Evolutionary conservation across 202 grass and related monocot genomes (phyloP), one percentile per base, ranked within the genome.

Genomic region (Musa balbisiana): DNA sequence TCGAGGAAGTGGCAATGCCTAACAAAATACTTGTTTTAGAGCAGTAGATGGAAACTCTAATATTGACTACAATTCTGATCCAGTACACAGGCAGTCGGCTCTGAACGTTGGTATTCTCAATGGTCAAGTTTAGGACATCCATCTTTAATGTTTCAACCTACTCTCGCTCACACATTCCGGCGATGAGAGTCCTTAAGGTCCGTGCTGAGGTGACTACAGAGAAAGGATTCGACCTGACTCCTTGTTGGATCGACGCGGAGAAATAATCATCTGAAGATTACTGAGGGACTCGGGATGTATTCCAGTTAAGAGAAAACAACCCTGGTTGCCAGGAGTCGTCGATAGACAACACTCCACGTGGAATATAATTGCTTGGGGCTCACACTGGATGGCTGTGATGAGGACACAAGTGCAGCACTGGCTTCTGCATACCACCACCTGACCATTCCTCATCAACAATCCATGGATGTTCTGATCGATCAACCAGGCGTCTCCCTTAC

Each of bases 381-480:
- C 59, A 63, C 59, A 14, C 29, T 65, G 59, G 75, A 66, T 64
- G 60, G 75, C 49, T 52, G 60, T 52, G 75, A 66, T 66, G 43
- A 77, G 20, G 49, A 60, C 75, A 77, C 75, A 23, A 25, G 43
- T 11, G 12, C 10, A 10, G 49, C 49, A 64, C 75, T 26, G 43
- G 65, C 49, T 77, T 77, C 62, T 66, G 65, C 52, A 52, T 52
- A 52, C 19, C 60, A 77, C 60, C 75, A 65, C 75, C 75, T 53
- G 49, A 52, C 63, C 56, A 11, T 21, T 76, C 60, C 12, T 53
- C 62, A 64, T 59, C 55, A 20, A 16, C 33, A 52, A 43, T 43
- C 33, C 33, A 43, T 8, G 33, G 33, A 59, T 20, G 53, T 29
- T 74, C 72, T 12, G 23, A 65, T 74, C 52, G 33, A 55, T 74